These are phyloP conservation scores for Fusarium multiceps DNA, from an alignment of 2,329 filamentous ascomycete genomes.

Conservation along the genomic window DNA sequence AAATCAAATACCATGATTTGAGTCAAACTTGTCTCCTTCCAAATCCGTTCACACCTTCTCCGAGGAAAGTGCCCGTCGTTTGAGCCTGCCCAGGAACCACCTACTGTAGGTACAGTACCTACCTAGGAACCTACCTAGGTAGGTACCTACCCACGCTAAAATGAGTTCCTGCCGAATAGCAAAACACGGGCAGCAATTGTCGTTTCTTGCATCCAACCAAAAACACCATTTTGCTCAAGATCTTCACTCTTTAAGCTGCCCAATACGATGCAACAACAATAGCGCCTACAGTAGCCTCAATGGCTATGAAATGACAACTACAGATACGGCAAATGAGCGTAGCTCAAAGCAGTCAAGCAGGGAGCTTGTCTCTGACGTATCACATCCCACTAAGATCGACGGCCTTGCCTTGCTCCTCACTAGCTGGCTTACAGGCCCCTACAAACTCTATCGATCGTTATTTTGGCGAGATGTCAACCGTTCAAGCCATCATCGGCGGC, in stretches of 20 bases:
- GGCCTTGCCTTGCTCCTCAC: conserved; percentile 7
- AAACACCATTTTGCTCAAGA: background rate
- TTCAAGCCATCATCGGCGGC: conserved; percentile 4
- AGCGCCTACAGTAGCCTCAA: background rate
- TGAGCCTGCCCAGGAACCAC: background rate
- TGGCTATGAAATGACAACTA: background rate
- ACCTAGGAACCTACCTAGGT: too few species aligned
- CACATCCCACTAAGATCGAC: conserved; percentile 28
- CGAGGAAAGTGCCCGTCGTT: background rate
- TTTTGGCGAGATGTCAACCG: background rate
- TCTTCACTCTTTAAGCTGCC: background rate
- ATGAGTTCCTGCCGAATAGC: background rate
- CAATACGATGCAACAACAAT: background rate
- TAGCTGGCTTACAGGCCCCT: background rate
- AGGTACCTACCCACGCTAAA: background rate
- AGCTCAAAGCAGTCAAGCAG: background rate
- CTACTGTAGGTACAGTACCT: too few species aligned
- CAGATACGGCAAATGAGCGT: conserved; percentile 11
- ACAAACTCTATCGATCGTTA: conserved; percentile 21
- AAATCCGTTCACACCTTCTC: background rate
- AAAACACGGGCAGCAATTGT: background rate
- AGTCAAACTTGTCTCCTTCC: background rate
- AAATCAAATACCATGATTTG: background rate
- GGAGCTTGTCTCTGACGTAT: conserved; percentile 29
- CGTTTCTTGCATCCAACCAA: background rate